A percentile compares a stretch with the other conserved stretches of the same genome.
phyloP scores from a whole-genome alignment of 345 rosid genomes.

The Zanthoxylum bungeanum region DNA sequence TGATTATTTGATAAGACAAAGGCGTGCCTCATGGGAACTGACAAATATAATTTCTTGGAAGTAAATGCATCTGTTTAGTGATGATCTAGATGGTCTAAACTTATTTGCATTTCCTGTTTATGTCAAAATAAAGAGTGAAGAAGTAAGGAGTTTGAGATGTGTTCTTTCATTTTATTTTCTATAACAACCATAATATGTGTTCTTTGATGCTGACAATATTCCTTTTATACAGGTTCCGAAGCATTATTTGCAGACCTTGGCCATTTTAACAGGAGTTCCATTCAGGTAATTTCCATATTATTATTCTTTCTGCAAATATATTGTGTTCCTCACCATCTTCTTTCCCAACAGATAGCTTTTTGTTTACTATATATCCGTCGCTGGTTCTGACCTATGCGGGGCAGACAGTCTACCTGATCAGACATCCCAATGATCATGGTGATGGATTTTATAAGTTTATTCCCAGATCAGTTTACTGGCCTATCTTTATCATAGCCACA shows the following conservation, averaged over 20 bases:
- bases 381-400: constrained; percentile 85
- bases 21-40: not conserved
- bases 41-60: not conserved
- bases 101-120: not conserved
- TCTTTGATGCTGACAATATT: not conserved
- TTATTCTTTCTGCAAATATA: not conserved
- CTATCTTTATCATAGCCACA: constrained; percentile 69
- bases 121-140: not conserved
- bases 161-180: not conserved
- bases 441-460: constrained; percentile 88
- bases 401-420: constrained; percentile 82
- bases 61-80: not conserved
- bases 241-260: constrained; percentile 91
- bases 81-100: not conserved
- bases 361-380: constrained; percentile 75
- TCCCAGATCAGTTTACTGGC: constrained; percentile 73
- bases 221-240: constrained; percentile 60
- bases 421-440: constrained; percentile 47
- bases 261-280: constrained; percentile 64
- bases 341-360: constrained; percentile 54
- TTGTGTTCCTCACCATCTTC: constrained; percentile 14
- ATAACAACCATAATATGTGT: not conserved
- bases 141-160: not conserved
- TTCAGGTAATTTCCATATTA: constrained; percentile 38
- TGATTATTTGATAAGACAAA: not conserved